Conservation (phyloP, 352 stramenopile species). For the Globisporangium spinosum region DNA sequence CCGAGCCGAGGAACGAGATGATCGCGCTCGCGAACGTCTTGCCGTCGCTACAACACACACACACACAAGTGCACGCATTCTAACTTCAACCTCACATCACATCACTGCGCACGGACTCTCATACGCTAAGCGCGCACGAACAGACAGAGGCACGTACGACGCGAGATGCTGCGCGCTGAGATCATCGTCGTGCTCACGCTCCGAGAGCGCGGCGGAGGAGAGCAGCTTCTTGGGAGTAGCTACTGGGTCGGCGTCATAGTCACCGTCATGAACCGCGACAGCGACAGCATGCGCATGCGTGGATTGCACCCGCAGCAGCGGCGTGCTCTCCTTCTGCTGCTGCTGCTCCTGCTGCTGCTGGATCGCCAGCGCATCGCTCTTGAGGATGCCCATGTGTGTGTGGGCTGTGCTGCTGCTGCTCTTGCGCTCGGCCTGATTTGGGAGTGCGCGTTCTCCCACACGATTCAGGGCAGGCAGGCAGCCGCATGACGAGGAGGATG, state of each 20-base stretch:
- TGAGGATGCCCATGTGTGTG: slow-evolving; percentile 7
- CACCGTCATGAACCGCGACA: not conserved
- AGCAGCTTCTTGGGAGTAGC: not conserved
- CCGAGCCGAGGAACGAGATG: slow-evolving; percentile 91
- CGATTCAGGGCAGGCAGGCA: too few species aligned
- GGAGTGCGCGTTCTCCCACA: not conserved
- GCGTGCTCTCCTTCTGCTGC: not conserved
- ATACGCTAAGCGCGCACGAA: too few species aligned
- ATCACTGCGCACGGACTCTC: too few species aligned
- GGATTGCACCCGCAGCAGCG: not conserved
- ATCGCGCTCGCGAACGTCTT: slow-evolving; percentile 73
- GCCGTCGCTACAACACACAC: slow-evolving; percentile 28
- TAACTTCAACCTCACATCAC: too few species aligned
- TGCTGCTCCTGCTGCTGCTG: not conserved
- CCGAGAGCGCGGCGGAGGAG: not conserved
- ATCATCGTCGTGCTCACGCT: not conserved
- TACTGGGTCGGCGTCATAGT: not conserved
- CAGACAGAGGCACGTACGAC: slow-evolving; percentile 26
- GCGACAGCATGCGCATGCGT: not conserved
- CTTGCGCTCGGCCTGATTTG: not conserved
- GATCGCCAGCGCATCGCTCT: not conserved
- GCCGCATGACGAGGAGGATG: too few species aligned
- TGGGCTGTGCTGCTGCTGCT: not conserved
- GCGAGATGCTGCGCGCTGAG: slow-evolving; percentile 28
- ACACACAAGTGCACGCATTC: not conserved